Evolutionary conservation across 2,329 filamentous ascomycete species (phyloP).

Genomic region (Diplodia intermedia): DNA sequence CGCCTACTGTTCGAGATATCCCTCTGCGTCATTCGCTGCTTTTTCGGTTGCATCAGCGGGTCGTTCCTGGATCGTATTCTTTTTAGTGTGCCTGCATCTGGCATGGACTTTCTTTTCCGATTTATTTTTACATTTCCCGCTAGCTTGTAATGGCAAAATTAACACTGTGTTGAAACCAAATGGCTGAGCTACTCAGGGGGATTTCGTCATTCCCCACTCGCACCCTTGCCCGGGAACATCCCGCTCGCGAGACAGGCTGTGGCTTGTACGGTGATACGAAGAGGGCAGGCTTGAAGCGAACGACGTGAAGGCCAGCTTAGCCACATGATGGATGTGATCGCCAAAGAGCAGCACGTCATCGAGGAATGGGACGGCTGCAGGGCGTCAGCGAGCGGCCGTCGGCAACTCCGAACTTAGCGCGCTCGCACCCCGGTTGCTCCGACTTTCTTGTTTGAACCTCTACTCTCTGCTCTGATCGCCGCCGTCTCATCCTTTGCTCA

Average conservation of each 20-base stretch:
- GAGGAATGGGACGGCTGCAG: background rate
- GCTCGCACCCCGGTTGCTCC: background rate
- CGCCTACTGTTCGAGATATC: conserved; percentile 22
- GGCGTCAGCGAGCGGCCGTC: background rate
- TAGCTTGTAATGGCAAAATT: conserved; percentile 27
- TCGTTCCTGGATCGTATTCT: conserved; percentile 28
- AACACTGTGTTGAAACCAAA: conserved; percentile 1
- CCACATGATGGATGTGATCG: background rate
- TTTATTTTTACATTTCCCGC: conserved; percentile 5
- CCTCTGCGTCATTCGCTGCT: conserved; percentile 25
- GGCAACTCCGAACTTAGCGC: conserved; percentile 13
- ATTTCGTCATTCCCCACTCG: conserved; percentile 14
- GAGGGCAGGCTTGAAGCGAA: background rate
- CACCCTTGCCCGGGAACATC: background rate
- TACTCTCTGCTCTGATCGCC: background rate
- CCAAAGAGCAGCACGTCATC: conserved; percentile 10
- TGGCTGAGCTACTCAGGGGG: conserved; percentile 1
- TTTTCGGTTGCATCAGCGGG: conserved; percentile 29
- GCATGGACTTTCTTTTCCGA: conserved; percentile 5
- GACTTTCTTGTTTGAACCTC: conserved; percentile 5
- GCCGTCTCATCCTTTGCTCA: background rate
- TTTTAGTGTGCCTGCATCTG: conserved; percentile 19
- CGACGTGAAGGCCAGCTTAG: background rate
- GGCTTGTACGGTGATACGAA: conserved; percentile 3
- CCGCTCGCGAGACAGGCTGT: background rate